These are phyloP conservation scores for Mucor plumbeus DNA, from an alignment of 371 early-diverging fungal species.

Conservation along the genomic window DNA sequence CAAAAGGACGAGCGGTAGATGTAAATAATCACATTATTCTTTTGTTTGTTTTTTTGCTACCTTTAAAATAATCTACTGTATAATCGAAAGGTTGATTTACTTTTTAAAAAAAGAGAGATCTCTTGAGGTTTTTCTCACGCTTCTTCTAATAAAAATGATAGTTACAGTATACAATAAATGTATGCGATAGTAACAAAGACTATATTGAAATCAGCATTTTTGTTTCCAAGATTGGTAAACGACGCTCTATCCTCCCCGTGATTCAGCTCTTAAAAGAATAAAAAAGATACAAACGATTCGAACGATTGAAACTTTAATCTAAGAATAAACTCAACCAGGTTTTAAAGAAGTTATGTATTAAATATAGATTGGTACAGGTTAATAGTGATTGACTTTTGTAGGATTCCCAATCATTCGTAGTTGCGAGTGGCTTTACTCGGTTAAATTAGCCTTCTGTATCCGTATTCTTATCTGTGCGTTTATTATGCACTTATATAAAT, in stretches of 20 bases:
- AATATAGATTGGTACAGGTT: not conserved
- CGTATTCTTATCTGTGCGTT: not conserved
- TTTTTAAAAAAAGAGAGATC: not conserved
- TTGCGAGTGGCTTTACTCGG: not conserved
- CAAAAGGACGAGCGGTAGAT: slow-evolving; percentile 7
- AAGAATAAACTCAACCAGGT: not conserved
- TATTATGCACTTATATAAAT: too few species aligned
- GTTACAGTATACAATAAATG: not conserved
- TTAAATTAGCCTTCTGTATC: not conserved
- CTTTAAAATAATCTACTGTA: not conserved
- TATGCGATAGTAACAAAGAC: too few species aligned
- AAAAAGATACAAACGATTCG: not conserved
- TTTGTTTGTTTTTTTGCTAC: not conserved
- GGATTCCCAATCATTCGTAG: not conserved
- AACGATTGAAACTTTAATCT: not conserved
- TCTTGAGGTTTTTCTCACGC: not conserved
- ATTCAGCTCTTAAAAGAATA: not conserved
- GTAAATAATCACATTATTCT: not conserved
- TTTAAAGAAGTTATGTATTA: not conserved
- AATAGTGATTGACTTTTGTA: not conserved
- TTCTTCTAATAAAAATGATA: not conserved
- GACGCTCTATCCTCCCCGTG: not conserved
- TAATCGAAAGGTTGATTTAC: not conserved
- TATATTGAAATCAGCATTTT: too few species aligned
- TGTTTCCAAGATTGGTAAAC: not conserved